Evolutionary conservation across 495 filamentous ascomycete species (phyloP), one percentile per base, ranked within the genome.

Genomic region (Daldinia decipiens): DNA sequence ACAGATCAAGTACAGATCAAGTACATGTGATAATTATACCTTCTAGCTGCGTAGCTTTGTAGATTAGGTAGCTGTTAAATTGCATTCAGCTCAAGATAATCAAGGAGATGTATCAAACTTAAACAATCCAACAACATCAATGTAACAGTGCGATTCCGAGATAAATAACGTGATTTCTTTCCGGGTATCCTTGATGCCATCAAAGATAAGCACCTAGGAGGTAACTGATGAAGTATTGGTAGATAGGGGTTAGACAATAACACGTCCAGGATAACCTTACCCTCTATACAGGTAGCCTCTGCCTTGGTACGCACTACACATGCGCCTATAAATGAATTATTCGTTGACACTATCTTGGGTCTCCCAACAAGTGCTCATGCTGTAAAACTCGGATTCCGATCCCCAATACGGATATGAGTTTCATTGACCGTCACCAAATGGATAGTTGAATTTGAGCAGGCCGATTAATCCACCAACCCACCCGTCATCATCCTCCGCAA

Each of bases 381-480:
- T 38, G 24, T 27, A 24, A 47, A 12, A 12, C 32, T 31, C 7
- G 26, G 19, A 15, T 38, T 36, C 50, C 11, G 12, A 13, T 12
- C 50, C 52, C 12, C 9, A 21, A 45, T 4, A 19, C 50, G 11
- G 13, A 5, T 0, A 21, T 31, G 12, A 12, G 4, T 3, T 36
- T 68, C 45, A 73, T 26, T 73, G 65, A 9, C 65, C 70, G 11
- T 97, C 93, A 0, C 95, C 95, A 83, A 99, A 98, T 3, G 96
- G 94, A 82, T 97, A 91, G 77, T 99, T 99, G 74, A 98, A 99
- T 82, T 99, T 99, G 74, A 99, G 82, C 72, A 98, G 76, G 54
- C 92, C 92, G 79, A 98, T 98, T 79, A 99, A 79, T 6, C 96
- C 95, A 1, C 95, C 95, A 15, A 99, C 95, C 96, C 96, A 99